phyloP scores from a whole-genome alignment of 1,284 basidiomycete species.

The Polyporus tsugae region DNA sequence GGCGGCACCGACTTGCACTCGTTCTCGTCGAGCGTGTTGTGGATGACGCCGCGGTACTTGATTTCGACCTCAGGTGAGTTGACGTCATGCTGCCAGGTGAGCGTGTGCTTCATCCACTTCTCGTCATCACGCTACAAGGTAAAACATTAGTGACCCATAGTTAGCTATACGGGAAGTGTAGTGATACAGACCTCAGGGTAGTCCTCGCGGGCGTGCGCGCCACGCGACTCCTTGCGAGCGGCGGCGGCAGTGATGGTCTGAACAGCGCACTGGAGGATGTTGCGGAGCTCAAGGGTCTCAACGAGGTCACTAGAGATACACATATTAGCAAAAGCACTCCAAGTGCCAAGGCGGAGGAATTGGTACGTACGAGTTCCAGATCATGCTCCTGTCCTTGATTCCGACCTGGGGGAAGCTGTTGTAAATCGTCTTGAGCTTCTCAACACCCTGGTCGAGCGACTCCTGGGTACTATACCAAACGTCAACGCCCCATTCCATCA shows the following conservation, averaged over 20 bases:
- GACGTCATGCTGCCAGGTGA: constrained; percentile 85
- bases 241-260: constrained; percentile 97
- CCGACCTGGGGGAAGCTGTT: constrained; percentile 90
- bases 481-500: neutral
- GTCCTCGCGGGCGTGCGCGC: constrained; percentile 98
- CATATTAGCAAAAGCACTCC: neutral
- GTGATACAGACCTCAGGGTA: constrained; percentile 76
- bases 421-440: constrained; percentile 89
- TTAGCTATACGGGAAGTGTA: too few relatives aligned
- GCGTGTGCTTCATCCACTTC: constrained; percentile 94
- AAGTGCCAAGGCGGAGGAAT: neutral
- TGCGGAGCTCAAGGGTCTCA: constrained; percentile 97
- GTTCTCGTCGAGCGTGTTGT: constrained; percentile 89
- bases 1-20: constrained; percentile 94
- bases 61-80: constrained; percentile 86
- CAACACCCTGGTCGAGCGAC: constrained; percentile 91
- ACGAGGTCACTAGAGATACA: constrained; percentile 80
- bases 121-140: constrained; percentile 79
- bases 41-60: constrained; percentile 89
- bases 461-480: constrained; percentile 76
- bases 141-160: neutral
- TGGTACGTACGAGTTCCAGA: constrained; percentile 91
- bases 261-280: constrained; percentile 93
- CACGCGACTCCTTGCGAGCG: constrained; percentile 96
- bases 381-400: constrained; percentile 98